Percentiles rank a stretch among this genome's conserved stretches.
Conservation (phyloP, 1,284 basidiomycete species). For the Polyporus tsugae region DNA sequence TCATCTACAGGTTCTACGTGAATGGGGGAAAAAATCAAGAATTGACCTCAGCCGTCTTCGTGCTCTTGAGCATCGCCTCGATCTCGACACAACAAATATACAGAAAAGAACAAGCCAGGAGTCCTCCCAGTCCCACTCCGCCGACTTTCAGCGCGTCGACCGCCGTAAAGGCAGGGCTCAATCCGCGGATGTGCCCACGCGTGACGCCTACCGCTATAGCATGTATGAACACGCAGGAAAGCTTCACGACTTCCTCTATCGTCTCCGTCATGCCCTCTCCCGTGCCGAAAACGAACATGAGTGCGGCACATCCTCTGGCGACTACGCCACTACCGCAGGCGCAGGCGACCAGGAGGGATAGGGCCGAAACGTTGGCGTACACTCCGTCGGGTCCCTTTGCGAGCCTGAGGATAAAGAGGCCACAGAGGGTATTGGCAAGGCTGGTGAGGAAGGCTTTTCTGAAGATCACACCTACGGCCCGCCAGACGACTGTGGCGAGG, state of each 20-base stretch:
- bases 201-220: neutral
- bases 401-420: conserved; percentile 6
- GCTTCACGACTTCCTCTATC: neutral
- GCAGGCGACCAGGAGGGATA: neutral
- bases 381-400: neutral
- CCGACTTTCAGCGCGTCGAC: neutral
- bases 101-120: neutral
- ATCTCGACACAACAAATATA: neutral
- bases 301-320: neutral
- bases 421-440: neutral
- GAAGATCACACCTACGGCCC: neutral
- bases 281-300: conserved; percentile 1
- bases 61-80: neutral
- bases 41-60: neutral
- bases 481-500: neutral
- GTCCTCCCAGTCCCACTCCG: neutral
- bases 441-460: neutral
- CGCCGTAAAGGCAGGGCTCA: neutral
- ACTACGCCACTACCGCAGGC: neutral
- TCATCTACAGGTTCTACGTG: neutral
- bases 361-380: neutral
- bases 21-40: neutral
- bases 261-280: neutral
- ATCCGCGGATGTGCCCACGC: neutral
- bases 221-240: neutral